These are phyloP conservation scores for Isoetes taiwanensis DNA, from an alignment of 75 land plant species.

Conservation along the genomic window DNA sequence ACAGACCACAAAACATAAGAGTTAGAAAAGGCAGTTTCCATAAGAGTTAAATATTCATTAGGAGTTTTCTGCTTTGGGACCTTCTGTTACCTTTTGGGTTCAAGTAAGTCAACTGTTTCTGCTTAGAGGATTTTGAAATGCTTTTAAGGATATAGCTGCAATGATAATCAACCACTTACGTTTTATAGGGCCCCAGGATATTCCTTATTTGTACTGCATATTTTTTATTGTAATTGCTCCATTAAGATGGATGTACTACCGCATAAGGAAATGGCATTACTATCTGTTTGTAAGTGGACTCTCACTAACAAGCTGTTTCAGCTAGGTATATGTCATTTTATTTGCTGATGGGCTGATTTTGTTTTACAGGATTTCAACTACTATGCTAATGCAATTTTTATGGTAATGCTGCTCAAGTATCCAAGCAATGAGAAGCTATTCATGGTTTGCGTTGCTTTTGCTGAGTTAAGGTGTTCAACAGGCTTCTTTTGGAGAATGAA, in stretches of 20 bases:
- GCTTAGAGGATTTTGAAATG: not conserved
- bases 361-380: conserved; percentile 84
- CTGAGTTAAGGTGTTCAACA: conserved; percentile 83
- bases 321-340: no score
- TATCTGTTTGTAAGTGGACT: conserved; percentile 83
- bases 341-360: not conserved
- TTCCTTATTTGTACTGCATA: conserved; percentile 70
- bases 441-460: conserved; percentile 94
- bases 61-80: conserved; percentile 89
- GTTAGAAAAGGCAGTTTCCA: no score
- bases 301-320: no score
- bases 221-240: conserved; percentile 80
- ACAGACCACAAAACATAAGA: no score
- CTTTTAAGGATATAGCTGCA: no score
- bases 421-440: conserved; percentile 87
- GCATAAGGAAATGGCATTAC: conserved; percentile 98
- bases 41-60: conserved; percentile 63
- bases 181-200: conserved; percentile 78
- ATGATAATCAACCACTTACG: no score
- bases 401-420: conserved; percentile 60
- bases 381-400: conserved; percentile 84
- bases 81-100: conserved; percentile 82
- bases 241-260: conserved; percentile 92
- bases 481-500: no score
- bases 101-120: conserved; percentile 50